Conservation (phyloP, 2,329 filamentous ascomycete species). For the Xylaria sp. region DNA sequence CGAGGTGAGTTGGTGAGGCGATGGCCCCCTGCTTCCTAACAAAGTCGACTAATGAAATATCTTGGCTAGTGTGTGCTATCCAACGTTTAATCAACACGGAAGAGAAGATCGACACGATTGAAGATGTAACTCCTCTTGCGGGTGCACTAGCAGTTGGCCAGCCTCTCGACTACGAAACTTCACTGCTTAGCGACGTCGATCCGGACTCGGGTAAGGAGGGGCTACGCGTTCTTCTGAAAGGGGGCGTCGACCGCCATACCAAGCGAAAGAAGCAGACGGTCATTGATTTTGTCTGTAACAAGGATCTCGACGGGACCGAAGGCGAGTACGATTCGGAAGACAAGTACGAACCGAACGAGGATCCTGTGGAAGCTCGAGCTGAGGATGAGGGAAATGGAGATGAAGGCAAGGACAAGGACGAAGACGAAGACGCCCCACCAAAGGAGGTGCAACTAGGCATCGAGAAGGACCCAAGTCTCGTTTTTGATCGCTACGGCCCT, state of each 20-base stretch:
- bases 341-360: conserved; percentile 57
- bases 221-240: conserved; percentile 73
- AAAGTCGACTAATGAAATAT: conserved; percentile 15
- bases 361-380: conserved; percentile 42
- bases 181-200: conserved; percentile 72
- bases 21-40: neutral
- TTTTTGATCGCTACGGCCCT: conserved; percentile 78
- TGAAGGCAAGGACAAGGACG: conserved; percentile 52
- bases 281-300: conserved; percentile 87
- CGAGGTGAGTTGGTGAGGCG: conserved; percentile 65
- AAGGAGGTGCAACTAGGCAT: conserved; percentile 66
- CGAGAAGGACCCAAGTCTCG: conserved; percentile 67
- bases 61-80: conserved; percentile 79
- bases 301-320: conserved; percentile 77
- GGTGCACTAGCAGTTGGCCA: conserved; percentile 72
- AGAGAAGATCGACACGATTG: conserved; percentile 60
- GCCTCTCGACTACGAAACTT: conserved; percentile 72
- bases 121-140: conserved; percentile 76
- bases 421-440: conserved; percentile 54
- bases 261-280: conserved; percentile 76
- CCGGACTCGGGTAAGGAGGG: conserved; percentile 77
- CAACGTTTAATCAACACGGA: conserved; percentile 65
- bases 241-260: conserved; percentile 65
- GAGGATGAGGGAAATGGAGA: conserved; percentile 52
- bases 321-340: conserved; percentile 70